Conservation (phyloP, 768 basidiomycete species). For the Thelephora ganbajun region DNA sequence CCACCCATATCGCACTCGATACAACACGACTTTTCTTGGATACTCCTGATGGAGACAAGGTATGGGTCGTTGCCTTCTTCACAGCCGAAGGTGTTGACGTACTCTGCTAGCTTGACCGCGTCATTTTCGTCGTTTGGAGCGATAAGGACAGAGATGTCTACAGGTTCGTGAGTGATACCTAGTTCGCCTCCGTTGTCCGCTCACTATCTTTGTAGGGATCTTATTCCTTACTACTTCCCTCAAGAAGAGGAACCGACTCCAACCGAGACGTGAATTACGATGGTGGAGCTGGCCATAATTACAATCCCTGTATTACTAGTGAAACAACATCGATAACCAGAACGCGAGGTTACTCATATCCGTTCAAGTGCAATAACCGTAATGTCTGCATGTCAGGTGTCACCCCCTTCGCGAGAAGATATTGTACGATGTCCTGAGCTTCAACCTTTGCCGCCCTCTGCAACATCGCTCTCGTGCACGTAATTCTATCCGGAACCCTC, state of each 20-base stretch:
- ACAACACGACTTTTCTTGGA: slow-evolving; percentile 45
- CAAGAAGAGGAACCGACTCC: slow-evolving; percentile 3
- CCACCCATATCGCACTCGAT: slow-evolving; percentile 55
- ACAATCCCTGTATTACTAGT: too few relatives aligned
- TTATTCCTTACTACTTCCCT: slow-evolving; percentile 59
- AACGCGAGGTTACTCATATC: too few relatives aligned
- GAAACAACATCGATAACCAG: too few relatives aligned
- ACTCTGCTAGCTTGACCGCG: slow-evolving; percentile 35
- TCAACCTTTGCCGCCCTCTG: slow-evolving; percentile 47
- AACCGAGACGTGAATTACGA: background rate
- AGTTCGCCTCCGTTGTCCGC: background rate
- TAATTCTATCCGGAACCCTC: slow-evolving; percentile 45
- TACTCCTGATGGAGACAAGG: slow-evolving; percentile 28
- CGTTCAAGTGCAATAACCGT: too few relatives aligned
- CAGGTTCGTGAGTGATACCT: slow-evolving; percentile 29
- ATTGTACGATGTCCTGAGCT: slow-evolving; percentile 59
- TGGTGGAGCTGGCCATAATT: background rate
- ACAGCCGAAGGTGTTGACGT: background rate
- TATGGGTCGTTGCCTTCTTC: slow-evolving; percentile 5
- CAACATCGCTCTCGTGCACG: slow-evolving; percentile 43
- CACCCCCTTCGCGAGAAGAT: too few relatives aligned
- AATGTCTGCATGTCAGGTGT: too few relatives aligned
- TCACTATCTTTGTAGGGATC: slow-evolving; percentile 21
- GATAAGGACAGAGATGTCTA: slow-evolving; percentile 50
- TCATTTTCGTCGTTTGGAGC: slow-evolving; percentile 66